Percentiles rank a stretch among this genome's conserved stretches.
Conservation (phyloP, 1,139 yeast genomes). For the Meyerozyma carpophila region DNA sequence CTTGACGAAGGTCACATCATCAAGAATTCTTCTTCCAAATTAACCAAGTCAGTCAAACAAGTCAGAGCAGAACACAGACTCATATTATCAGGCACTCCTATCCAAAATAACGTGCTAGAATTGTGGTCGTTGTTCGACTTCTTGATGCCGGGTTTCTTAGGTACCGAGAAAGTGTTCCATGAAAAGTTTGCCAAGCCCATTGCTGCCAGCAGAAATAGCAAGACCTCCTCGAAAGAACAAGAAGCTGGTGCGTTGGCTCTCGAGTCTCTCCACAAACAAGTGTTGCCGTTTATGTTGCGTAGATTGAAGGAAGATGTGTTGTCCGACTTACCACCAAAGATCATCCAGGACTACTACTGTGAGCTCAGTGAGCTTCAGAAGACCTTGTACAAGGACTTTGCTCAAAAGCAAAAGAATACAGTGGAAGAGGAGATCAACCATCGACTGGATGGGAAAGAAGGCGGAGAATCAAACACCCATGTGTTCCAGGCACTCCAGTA, state of each 20-base stretch:
- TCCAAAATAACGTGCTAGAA: conserved; percentile 94
- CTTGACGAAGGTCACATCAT: conserved; percentile 98
- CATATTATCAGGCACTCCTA: conserved; percentile 94
- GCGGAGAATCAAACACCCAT: conserved; percentile 68
- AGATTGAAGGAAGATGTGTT: conserved; percentile 95
- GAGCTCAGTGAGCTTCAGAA: conserved; percentile 89
- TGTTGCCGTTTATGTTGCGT: conserved; percentile 90
- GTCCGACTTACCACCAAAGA: conserved; percentile 95
- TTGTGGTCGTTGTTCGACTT: conserved; percentile 97
- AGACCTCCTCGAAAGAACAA: conserved; percentile 89
- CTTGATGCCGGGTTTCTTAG: conserved; percentile 97
- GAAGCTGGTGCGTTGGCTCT: conserved; percentile 96
- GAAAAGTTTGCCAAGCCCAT: conserved; percentile 97
- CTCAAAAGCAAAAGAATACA: conserved; percentile 73
- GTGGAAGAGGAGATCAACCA: conserved; percentile 61
- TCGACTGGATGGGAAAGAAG: conserved; percentile 22
- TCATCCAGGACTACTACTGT: conserved; percentile 96
- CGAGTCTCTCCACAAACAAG: conserved; percentile 95
- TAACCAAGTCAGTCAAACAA: conserved; percentile 82
- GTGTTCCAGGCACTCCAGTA: conserved; percentile 97
- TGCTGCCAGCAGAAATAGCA: conserved; percentile 87
- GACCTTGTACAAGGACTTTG: conserved; percentile 82
- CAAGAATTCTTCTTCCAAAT: conserved; percentile 83
- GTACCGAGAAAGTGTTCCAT: conserved; percentile 90
- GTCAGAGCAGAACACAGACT: conserved; percentile 84